Evolutionary conservation across 306 rosid genomes (phyloP).

Genomic region (Coriaria nepalensis): DNA sequence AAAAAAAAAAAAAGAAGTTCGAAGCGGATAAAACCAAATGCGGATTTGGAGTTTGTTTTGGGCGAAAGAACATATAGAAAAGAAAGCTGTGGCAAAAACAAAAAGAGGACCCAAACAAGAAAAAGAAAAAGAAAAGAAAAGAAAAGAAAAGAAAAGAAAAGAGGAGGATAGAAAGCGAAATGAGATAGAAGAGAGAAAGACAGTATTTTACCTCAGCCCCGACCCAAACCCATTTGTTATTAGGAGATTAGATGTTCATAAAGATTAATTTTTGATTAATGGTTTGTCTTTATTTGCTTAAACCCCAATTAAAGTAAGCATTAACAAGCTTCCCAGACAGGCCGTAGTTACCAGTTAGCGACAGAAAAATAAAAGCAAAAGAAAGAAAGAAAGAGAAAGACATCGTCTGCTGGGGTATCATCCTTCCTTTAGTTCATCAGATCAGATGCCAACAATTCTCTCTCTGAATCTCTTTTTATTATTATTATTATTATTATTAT

Average conservation of each 20-base stretch:
- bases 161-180: constrained; percentile 12
- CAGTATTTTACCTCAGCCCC: not conserved
- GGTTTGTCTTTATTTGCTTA: no score
- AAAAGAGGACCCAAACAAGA: constrained; percentile 46
- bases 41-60: constrained; percentile 21
- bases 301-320: no score
- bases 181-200: constrained; percentile 16
- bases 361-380: not conserved
- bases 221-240: constrained; percentile 4
- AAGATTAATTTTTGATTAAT: no score
- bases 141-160: constrained; percentile 17
- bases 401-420: constrained; percentile 24
- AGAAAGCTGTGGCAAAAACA: constrained; percentile 36
- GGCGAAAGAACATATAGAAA: constrained; percentile 20
- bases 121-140: constrained; percentile 48
- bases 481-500: constrained; percentile 10
- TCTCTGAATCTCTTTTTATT: not conserved
- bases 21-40: constrained; percentile 9
- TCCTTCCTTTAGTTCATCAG: constrained; percentile 1
- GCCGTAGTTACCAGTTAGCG: not conserved
- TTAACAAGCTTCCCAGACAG: constrained; percentile 5
- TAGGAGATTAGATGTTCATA: no score
- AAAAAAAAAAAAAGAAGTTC: no score
- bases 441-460: not conserved
- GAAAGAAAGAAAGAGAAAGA: constrained; percentile 2